Evolutionary conservation across 257 asterid species (phyloP), one percentile per base, ranked within the genome.

Genomic region (Schizonepeta tenuifolia): DNA sequence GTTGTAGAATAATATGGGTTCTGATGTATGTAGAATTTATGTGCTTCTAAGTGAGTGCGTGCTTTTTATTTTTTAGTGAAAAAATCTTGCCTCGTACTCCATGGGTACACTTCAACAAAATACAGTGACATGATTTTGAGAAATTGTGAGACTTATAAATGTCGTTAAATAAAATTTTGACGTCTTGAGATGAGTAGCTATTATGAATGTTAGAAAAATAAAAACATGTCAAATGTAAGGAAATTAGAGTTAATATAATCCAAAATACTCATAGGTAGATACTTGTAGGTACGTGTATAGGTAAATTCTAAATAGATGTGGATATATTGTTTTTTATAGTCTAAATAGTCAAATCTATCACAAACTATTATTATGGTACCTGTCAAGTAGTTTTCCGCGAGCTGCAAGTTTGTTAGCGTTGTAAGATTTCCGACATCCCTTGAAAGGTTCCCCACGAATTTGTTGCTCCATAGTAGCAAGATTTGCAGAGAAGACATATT

Each of bases 381-480:
- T 51, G 71, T 72, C 0, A 73, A 51, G 61, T n/a, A 3, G 49
- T 51, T 66, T 2, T 12, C 0, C 0, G 5, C 0, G 12, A 66
- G 59, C 2, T 2, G 2, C 38, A 72, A 26, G 7, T 0, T 0
- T 18, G 18, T 51, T 3, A 72, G 60, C 46, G 6, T 22, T 8
- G 65, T 71, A 26, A 47, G 65, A 71, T 77, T 77, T 15, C 54
- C 57, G 22, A 77, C 22, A 35, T 77, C 73, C n/a, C 54, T 41
- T 15, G 75, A 72, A 5, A 78, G 20, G 0, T 15, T 9, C 38
- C 82, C 78, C 0, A n/a, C 49, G 31, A 78, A 55, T 26, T 72
- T 60, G 28, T 67, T 78, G 1, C 9, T 0, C 33, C 6, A 0
- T 12, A 67, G 18, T 6, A 4, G 0, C 14, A 78, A 12, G 7